Evolutionary conservation across 495 filamentous ascomycete species (phyloP), one percentile per base, ranked within the genome.

Genomic region (Podospora sp.): DNA sequence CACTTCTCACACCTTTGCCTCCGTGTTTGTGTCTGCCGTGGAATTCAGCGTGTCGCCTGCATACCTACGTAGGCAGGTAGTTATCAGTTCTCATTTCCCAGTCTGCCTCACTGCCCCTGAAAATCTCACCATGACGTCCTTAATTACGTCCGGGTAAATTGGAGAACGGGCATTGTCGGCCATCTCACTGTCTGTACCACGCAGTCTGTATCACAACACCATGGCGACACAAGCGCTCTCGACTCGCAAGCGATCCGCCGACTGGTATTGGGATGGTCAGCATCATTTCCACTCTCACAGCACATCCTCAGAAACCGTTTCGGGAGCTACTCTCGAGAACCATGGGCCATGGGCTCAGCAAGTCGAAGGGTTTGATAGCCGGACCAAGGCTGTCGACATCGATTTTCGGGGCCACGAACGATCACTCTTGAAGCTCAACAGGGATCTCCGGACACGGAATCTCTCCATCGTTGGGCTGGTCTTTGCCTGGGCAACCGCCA

Each of bases 391-490:
- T 8, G 20, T 24, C 4, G 12, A 29, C 1, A 21, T 1, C 16
- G 9, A 29, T 26, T 14, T 14, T 33, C 21, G 25, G 5, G 25
- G 5, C 1, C 56, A 18, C 16, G 6, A 26, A 27, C 56, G 8
- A 8, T 1, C 21, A 16, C 53, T 22, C 56, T 1, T 59, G 22
- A 59, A 27, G 24, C 59, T 61, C 29, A 21, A 63, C 11, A 27
- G 60, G 11, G 60, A 63, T 22, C 20, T 63, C 21, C 27, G 36
- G 60, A 63, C 60, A 16, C 36, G 60, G 9, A 52, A 63, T 18
- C 40, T 63, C 36, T 50, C 24, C 20, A 52, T 63, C n/a, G 46
- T 63, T 25, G 60, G 46, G 11, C 46, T 63, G n/a, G n/a, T 63
- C 6, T 40, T 63, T 21, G 60, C 24, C 24, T 63, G 60, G 60